Evolutionary conservation across 805 yeast genomes (phyloP).

Genomic region (Dipodascopsis tothii): DNA sequence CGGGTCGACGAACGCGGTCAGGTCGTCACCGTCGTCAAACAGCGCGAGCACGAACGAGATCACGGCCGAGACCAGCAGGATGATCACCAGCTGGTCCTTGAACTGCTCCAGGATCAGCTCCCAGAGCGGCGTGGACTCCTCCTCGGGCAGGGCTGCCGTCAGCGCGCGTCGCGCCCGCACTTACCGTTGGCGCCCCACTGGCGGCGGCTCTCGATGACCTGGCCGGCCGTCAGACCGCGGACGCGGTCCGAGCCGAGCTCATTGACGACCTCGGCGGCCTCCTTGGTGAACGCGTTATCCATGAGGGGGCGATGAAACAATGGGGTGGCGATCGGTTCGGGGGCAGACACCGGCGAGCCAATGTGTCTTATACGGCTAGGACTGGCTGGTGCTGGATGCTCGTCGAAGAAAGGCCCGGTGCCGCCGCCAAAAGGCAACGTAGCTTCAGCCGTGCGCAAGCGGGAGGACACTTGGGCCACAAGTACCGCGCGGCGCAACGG

Average conservation of each 20-base stretch:
- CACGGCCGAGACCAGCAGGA: slow-evolving; percentile 31
- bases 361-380: too few relatives aligned
- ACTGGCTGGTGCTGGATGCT: too few relatives aligned
- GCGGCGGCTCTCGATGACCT: slow-evolving; percentile 17
- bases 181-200: slow-evolving; percentile 24
- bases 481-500: too few relatives aligned
- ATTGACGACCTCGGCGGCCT: slow-evolving; percentile 20
- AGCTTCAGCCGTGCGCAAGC: too few relatives aligned
- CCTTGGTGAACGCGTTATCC: slow-evolving; percentile 19
- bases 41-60: slow-evolving; percentile 33
- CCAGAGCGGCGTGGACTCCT: slow-evolving; percentile 34
- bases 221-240: slow-evolving; percentile 23
- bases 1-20: slow-evolving; percentile 33
- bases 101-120: slow-evolving; percentile 34
- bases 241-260: slow-evolving; percentile 17
- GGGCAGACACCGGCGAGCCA: too few relatives aligned
- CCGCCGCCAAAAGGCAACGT: too few relatives aligned
- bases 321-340: too few relatives aligned
- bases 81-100: slow-evolving; percentile 34
- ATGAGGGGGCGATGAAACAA: too few relatives aligned
- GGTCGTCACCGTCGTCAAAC: slow-evolving; percentile 30
- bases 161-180: neutral
- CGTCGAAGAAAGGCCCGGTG: too few relatives aligned
- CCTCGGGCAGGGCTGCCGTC: slow-evolving; percentile 32
- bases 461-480: too few relatives aligned